These are phyloP conservation scores for Paraconiothyrium sp. DNA, from an alignment of 2,329 filamentous ascomycete species.

Conservation along the genomic window DNA sequence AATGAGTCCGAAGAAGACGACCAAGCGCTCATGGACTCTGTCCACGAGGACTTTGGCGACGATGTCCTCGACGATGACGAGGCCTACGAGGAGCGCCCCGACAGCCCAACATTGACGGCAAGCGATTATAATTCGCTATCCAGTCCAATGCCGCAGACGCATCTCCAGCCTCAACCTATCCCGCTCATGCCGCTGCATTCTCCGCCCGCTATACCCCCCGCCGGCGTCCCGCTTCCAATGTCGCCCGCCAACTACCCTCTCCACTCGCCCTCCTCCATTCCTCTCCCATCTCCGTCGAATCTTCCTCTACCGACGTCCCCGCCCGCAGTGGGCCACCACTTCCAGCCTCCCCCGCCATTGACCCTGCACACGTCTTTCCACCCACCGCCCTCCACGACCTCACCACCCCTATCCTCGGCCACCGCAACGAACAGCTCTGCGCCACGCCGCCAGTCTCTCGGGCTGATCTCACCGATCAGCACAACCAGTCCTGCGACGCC, in stretches of 20 bases:
- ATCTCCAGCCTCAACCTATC: slow-evolving; percentile 21
- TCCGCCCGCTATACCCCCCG: slow-evolving; percentile 30
- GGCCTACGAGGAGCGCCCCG: slow-evolving; percentile 31
- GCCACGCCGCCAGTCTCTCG: slow-evolving; percentile 39
- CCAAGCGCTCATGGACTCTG: slow-evolving; percentile 35
- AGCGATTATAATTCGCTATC: slow-evolving; percentile 43
- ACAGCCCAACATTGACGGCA: slow-evolving; percentile 44
- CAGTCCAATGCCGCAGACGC: slow-evolving; percentile 28
- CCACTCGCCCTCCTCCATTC: slow-evolving; percentile 31
- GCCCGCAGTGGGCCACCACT: slow-evolving; percentile 8
- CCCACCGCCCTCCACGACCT: slow-evolving; percentile 33
- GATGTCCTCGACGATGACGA: slow-evolving; percentile 25
- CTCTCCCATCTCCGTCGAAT: slow-evolving; percentile 22
- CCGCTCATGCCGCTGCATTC: slow-evolving; percentile 18
- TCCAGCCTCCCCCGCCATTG: slow-evolving; percentile 33
- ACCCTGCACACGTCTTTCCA: slow-evolving; percentile 35
- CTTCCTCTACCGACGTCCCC: slow-evolving; percentile 34
- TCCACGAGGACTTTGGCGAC: slow-evolving; percentile 36
- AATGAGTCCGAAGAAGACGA: slow-evolving; percentile 36
- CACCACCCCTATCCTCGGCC: slow-evolving; percentile 33
- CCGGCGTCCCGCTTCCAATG: slow-evolving; percentile 27
- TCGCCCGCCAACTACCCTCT: slow-evolving; percentile 17
- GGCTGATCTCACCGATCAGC: slow-evolving; percentile 45
- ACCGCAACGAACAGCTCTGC: slow-evolving; percentile 31
- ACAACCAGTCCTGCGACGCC: slow-evolving; percentile 46